These are phyloP conservation scores for Aphanomyces stellatus DNA, from an alignment of 352 stramenopile species.

Conservation along the genomic window DNA sequence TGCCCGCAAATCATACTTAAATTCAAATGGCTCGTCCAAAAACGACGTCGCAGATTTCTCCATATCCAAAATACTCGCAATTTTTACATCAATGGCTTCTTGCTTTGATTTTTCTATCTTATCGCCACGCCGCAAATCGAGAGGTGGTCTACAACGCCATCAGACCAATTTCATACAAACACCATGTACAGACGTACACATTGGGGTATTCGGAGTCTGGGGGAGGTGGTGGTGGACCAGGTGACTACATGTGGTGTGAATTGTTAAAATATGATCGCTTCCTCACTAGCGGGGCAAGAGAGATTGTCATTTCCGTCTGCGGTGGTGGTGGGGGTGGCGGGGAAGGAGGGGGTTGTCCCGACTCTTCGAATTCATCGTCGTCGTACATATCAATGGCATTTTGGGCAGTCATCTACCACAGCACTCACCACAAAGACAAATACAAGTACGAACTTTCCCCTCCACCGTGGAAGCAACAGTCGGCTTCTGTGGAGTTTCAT, in stretches of 20 bases:
- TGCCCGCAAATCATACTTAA: conserved; percentile 4
- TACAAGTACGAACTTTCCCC: not conserved
- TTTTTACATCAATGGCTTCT: not conserved
- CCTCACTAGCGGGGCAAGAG: not conserved
- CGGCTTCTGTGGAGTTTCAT: not conserved
- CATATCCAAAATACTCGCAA: not conserved
- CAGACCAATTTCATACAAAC: too few species aligned
- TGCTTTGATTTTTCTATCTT: too few species aligned
- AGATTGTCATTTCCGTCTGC: not conserved
- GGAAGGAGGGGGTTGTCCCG: not conserved
- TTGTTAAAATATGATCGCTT: not conserved
- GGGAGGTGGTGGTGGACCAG: conserved; percentile 14
- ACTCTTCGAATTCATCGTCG: conserved; percentile 37
- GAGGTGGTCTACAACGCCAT: too few species aligned
- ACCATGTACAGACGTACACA: not conserved
- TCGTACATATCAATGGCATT: conserved; percentile 25
- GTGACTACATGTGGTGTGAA: not conserved
- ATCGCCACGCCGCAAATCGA: too few species aligned
- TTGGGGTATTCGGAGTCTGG: not conserved
- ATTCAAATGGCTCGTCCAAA: conserved; percentile 3
- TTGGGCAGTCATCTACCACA: not conserved
- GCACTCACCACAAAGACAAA: not conserved
- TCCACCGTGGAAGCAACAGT: not conserved
- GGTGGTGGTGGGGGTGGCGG: not conserved
- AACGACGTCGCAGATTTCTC: not conserved